Conservation (phyloP, 768 basidiomycete genomes). For the Calocybe gangraenosa region DNA sequence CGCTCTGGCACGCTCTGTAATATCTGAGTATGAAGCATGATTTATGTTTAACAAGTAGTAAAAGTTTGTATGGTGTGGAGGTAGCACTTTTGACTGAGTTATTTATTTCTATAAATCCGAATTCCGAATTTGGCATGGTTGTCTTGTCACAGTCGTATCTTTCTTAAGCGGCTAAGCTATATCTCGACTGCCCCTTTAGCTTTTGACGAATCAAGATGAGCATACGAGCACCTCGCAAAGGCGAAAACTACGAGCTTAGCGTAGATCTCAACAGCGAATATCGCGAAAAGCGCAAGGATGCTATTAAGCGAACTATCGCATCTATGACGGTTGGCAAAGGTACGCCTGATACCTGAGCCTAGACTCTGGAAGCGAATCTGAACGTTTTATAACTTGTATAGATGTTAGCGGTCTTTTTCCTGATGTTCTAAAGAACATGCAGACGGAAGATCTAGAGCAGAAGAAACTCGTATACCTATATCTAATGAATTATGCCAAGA, state of each 20-base stretch:
- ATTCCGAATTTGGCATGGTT: constrained; percentile 9
- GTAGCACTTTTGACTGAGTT: too few species aligned
- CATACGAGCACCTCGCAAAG: constrained; percentile 64
- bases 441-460: constrained; percentile 98
- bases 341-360: constrained; percentile 24
- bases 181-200: constrained; percentile 3
- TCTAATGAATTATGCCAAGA: constrained; percentile 99
- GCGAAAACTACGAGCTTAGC: constrained; percentile 96
- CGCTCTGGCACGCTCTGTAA: constrained; percentile 21
- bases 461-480: constrained; percentile 99
- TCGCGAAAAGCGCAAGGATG: constrained; percentile 93
- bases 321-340: constrained; percentile 99
- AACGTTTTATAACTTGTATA: constrained; percentile 21
- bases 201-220: constrained; percentile 31
- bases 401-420: constrained; percentile 95
- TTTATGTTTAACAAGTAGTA: too few species aligned
- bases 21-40: constrained; percentile 14
- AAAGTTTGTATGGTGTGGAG: too few species aligned
- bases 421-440: constrained; percentile 99
- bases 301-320: constrained; percentile 95
- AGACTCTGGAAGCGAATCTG: background rate
- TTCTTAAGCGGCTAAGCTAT: background rate
- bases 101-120: too few species aligned
- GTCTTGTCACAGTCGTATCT: background rate
- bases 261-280: constrained; percentile 98